These are phyloP conservation scores for Chrysoporthe austroafricana DNA, from an alignment of 2,329 filamentous ascomycete genomes.

Conservation along the genomic window DNA sequence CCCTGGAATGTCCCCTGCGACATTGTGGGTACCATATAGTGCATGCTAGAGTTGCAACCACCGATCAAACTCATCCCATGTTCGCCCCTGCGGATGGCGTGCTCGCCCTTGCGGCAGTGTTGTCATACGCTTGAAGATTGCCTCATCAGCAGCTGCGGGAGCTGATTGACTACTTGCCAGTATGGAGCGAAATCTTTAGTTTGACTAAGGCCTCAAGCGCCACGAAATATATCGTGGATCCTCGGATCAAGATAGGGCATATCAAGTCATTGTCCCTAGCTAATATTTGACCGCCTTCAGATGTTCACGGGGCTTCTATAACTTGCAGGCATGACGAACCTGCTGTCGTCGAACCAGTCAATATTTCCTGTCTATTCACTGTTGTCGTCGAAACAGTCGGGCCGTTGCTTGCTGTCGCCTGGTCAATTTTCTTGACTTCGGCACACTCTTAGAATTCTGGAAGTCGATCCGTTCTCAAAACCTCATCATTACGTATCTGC, in stretches of 20 bases:
- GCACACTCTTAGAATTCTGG: not conserved
- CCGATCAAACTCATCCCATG: constrained; percentile 4
- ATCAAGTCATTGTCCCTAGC: not conserved
- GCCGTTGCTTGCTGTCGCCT: not conserved
- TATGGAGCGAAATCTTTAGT: not conserved
- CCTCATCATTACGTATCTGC: not conserved
- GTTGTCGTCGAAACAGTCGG: not conserved
- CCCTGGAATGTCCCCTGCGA: not conserved
- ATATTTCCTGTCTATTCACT: not conserved
- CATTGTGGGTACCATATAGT: not conserved
- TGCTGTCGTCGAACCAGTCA: not conserved
- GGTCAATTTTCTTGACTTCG: not conserved
- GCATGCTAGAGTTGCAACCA: not conserved
- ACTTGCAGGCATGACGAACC: not conserved
- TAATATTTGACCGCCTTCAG: not conserved
- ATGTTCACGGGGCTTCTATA: not conserved
- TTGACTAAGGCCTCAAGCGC: not conserved
- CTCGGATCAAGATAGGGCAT: constrained; percentile 4
- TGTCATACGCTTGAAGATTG: constrained; percentile 18
- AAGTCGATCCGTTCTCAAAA: not conserved
- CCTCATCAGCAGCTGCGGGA: constrained; percentile 9
- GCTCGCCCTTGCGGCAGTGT: constrained; percentile 11
- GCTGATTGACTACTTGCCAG: not conserved
- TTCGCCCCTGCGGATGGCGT: constrained; percentile 18
- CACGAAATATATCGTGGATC: not conserved